A percentile compares a stretch with the other conserved stretches of the same genome.
These are phyloP conservation scores for Gentiana macrophylla DNA, from an alignment of 257 asterid species.

Conservation along the genomic window DNA sequence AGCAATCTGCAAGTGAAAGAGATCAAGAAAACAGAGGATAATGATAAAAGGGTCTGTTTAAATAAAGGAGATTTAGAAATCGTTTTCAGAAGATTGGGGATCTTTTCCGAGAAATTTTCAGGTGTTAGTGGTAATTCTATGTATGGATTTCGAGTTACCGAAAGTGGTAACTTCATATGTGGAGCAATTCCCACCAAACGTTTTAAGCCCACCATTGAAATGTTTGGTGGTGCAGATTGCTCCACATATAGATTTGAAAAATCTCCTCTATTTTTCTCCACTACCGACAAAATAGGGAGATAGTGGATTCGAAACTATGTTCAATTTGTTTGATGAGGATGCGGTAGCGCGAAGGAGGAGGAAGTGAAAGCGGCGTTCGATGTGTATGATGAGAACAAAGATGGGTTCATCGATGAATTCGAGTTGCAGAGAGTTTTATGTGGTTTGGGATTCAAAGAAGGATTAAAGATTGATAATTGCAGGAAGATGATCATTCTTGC, in stretches of 20 bases:
- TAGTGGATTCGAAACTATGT: constrained; percentile 18
- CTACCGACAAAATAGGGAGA: constrained; percentile 17
- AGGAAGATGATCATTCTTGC: constrained; percentile 52
- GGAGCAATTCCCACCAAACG: not conserved
- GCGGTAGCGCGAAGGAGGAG: constrained; percentile 20
- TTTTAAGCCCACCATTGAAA: not conserved
- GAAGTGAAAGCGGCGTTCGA: constrained; percentile 61
- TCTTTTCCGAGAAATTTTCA: constrained; percentile 3
- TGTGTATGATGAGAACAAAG: constrained; percentile 53
- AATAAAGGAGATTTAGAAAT: constrained; percentile 34
- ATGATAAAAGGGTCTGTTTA: constrained; percentile 16
- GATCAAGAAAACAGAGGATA: not conserved
- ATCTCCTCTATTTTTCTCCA: constrained; percentile 1
- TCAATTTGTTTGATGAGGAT: constrained; percentile 37
- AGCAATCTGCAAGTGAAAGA: too few relatives aligned
- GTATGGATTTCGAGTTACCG: too few relatives aligned
- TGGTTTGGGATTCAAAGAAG: constrained; percentile 51
- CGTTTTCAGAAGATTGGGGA: constrained; percentile 43
- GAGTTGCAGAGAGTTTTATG: constrained; percentile 54
- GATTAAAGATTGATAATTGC: constrained; percentile 37
- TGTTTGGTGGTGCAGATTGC: too few relatives aligned
- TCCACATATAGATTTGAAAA: too few relatives aligned
- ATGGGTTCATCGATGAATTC: constrained; percentile 66
- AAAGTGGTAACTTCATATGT: too few relatives aligned
- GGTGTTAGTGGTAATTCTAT: too few relatives aligned